These are phyloP conservation scores for Haplosporangium gracile DNA, from an alignment of 192 early-diverging fungal species.

Conservation along the genomic window DNA sequence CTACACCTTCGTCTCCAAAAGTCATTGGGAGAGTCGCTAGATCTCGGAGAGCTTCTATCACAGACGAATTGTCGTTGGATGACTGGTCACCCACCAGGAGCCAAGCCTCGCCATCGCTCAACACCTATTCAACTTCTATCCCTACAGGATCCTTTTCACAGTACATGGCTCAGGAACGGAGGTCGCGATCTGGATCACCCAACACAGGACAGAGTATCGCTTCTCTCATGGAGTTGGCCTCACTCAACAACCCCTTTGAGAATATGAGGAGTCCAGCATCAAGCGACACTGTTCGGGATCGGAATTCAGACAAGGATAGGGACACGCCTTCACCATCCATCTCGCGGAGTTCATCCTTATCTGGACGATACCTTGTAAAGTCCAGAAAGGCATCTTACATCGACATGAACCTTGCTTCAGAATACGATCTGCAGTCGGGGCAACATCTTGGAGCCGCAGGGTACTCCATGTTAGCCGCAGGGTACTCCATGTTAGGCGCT, in stretches of 20 bases:
- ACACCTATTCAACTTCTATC: conserved; percentile 55
- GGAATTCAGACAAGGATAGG: conserved; percentile 47
- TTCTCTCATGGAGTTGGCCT: conserved; percentile 43
- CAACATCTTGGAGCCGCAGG: conserved; percentile 22
- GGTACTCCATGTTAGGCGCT: conserved; percentile 30
- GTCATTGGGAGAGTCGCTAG: conserved; percentile 34
- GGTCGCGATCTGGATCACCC: conserved; percentile 39
- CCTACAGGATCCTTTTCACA: conserved; percentile 54
- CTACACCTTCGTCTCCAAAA: conserved; percentile 45
- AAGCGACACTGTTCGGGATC: conserved; percentile 34
- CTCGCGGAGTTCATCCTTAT: conserved; percentile 48
- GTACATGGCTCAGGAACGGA: conserved; percentile 46
- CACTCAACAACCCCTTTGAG: conserved; percentile 51
- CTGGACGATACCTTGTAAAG: conserved; percentile 50
- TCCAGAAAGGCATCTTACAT: conserved; percentile 53
- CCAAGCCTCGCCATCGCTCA: conserved; percentile 42
- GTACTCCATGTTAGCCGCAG: conserved; percentile 28
- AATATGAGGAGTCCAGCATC: conserved; percentile 45
- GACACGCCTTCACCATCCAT: conserved; percentile 51
- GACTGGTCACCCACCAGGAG: conserved; percentile 46
- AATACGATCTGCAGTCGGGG: conserved; percentile 22
- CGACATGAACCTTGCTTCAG: conserved; percentile 45
- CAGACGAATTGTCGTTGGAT: conserved; percentile 46
- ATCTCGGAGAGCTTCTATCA: conserved; percentile 50
- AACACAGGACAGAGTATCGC: conserved; percentile 49